Conservation (phyloP, 2,329 filamentous ascomycete species). For the Polytolypa hystricis region DNA sequence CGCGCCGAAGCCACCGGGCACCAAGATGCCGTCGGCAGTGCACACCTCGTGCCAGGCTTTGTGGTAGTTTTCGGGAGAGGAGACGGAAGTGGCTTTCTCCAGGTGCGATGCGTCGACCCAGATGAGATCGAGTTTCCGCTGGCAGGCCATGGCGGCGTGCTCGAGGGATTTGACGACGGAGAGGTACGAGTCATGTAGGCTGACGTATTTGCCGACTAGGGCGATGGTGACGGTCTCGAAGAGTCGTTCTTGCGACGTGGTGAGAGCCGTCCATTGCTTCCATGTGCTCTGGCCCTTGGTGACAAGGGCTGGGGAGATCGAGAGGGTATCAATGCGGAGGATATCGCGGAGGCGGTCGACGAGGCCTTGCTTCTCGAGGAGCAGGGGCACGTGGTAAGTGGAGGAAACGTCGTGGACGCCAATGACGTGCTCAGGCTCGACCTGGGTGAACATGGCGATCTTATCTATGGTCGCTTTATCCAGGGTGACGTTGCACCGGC, state of each 20-base stretch:
- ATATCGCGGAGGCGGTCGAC: slow-evolving; percentile 54
- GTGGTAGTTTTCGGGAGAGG: slow-evolving; percentile 63
- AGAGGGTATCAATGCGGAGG: slow-evolving; percentile 52
- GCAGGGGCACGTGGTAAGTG: slow-evolving; percentile 90
- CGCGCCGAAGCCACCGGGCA: slow-evolving; percentile 67
- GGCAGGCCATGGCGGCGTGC: slow-evolving; percentile 80
- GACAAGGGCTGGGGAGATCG: slow-evolving; percentile 43
- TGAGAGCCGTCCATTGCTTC: slow-evolving; percentile 65
- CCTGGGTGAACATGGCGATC: slow-evolving; percentile 80
- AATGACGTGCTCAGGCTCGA: slow-evolving; percentile 74
- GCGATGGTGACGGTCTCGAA: slow-evolving; percentile 66
- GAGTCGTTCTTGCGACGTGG: slow-evolving; percentile 54
- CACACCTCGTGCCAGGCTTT: slow-evolving; percentile 74
- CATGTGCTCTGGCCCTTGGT: slow-evolving; percentile 60
- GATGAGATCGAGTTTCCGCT: slow-evolving; percentile 64
- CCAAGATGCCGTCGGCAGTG: slow-evolving; percentile 46
- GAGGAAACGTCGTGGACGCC: slow-evolving; percentile 79
- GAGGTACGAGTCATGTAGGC: slow-evolving; percentile 75
- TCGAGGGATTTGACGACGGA: slow-evolving; percentile 78
- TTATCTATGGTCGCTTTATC: slow-evolving; percentile 67
- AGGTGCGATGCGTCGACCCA: slow-evolving; percentile 81
- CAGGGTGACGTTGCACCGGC: slow-evolving; percentile 71
- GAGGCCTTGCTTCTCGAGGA: slow-evolving; percentile 72
- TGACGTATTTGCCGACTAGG: slow-evolving; percentile 85
- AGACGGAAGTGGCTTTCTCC: slow-evolving; percentile 52